Percentiles rank a stretch among this genome's conserved stretches.
phyloP scores from a whole-genome alignment of 2,329 filamentous ascomycete species.

The Exophiala alcalophila region DNA sequence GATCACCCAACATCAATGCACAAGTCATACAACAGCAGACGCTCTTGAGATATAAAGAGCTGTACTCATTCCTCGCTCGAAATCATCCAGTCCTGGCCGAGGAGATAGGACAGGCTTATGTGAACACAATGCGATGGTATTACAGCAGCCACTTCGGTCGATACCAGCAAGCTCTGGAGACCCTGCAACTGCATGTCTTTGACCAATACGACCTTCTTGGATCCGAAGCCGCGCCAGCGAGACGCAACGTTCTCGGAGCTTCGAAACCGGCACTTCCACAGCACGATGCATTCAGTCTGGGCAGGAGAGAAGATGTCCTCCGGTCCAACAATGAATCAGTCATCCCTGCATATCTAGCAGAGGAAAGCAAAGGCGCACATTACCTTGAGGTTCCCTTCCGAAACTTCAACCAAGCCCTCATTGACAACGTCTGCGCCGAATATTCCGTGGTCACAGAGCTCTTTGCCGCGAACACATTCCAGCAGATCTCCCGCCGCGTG shows the following conservation, averaged over 20 bases:
- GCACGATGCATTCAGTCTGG: slow-evolving; percentile 86
- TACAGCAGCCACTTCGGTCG: slow-evolving; percentile 87
- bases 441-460: slow-evolving; percentile 91
- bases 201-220: slow-evolving; percentile 83
- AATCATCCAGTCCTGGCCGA: slow-evolving; percentile 80
- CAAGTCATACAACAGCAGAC: slow-evolving; percentile 95
- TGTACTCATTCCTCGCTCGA: slow-evolving; percentile 79
- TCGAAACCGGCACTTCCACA: slow-evolving; percentile 40
- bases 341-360: slow-evolving; percentile 81
- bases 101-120: slow-evolving; percentile 88
- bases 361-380: slow-evolving; percentile 81
- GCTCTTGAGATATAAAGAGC: slow-evolving; percentile 81
- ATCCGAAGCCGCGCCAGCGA: slow-evolving; percentile 68
- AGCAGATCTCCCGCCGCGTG: slow-evolving; percentile 78
- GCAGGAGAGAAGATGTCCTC: slow-evolving; percentile 78
- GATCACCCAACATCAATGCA: slow-evolving; percentile 93
- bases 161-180: slow-evolving; percentile 79
- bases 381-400: slow-evolving; percentile 89
- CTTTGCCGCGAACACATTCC: slow-evolving; percentile 71
- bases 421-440: slow-evolving; percentile 92
- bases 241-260: slow-evolving; percentile 45
- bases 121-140: slow-evolving; percentile 99
- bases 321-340: slow-evolving; percentile 71
- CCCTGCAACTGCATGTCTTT: slow-evolving; percentile 75
- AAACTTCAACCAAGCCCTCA: slow-evolving; percentile 88